phyloP scores from a whole-genome alignment of 768 basidiomycete genomes.

The Rubroboletus satanas region DNA sequence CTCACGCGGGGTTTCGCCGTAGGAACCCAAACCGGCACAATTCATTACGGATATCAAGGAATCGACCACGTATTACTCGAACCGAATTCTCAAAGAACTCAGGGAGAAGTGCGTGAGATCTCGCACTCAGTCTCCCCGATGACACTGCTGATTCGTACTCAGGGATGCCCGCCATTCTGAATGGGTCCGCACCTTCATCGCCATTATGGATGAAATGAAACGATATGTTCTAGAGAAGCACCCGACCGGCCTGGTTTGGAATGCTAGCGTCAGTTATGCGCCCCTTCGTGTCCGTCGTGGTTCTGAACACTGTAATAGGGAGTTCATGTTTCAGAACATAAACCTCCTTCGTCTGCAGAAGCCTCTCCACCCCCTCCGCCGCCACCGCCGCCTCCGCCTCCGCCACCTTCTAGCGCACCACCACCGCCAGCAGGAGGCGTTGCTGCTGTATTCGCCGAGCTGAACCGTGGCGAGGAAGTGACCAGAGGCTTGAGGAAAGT shows the following conservation, averaged over 20 bases:
- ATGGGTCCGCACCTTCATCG: conserved; percentile 76
- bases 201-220: conserved; percentile 71
- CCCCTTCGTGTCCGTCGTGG: background rate
- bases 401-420: conserved; percentile 35
- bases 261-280: conserved; percentile 55
- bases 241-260: conserved; percentile 86
- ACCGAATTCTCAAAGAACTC: conserved; percentile 87
- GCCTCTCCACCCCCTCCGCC: conserved; percentile 42
- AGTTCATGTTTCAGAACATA: conserved; percentile 52
- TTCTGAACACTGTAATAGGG: conserved; percentile 41
- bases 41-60: conserved; percentile 84
- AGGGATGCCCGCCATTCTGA: conserved; percentile 86
- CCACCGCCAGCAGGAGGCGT: conserved; percentile 49
- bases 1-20: background rate
- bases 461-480: conserved; percentile 87
- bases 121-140: background rate
- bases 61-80: conserved; percentile 80
- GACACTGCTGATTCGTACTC: conserved; percentile 7
- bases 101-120: conserved; percentile 73
- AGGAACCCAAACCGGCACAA: conserved; percentile 77
- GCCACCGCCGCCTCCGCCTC: conserved; percentile 52
- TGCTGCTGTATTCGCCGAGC: conserved; percentile 82
- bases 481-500: conserved; percentile 92
- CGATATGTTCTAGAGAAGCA: conserved; percentile 85
- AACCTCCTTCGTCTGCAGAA: conserved; percentile 32